Conservation (phyloP, 306 rosid species). For the Hippophae rhamnoides region DNA sequence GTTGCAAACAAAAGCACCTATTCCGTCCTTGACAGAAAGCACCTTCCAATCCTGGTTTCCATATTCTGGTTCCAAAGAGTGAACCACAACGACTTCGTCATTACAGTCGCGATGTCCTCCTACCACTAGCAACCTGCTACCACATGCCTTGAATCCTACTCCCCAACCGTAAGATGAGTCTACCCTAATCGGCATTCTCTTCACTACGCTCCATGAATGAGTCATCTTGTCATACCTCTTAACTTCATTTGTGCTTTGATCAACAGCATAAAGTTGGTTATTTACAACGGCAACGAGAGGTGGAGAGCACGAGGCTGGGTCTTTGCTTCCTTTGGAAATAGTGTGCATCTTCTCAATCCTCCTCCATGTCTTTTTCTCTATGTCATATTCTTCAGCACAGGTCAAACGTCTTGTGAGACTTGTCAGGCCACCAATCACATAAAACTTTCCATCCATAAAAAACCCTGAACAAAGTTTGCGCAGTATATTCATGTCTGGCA, state of each 20-base stretch:
- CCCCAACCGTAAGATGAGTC: constrained; percentile 33
- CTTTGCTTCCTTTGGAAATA: not conserved
- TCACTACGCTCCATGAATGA: constrained; percentile 21
- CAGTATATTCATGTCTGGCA: constrained; percentile 18
- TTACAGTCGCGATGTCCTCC: constrained; percentile 24
- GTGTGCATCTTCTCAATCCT: constrained; percentile 31
- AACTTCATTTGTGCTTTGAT: constrained; percentile 19
- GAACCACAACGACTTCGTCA: constrained; percentile 19
- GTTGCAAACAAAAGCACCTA: constrained; percentile 31
- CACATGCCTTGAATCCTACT: constrained; percentile 28
- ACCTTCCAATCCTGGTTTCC: constrained; percentile 26
- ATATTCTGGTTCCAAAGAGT: constrained; percentile 21
- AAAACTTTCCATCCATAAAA: constrained; percentile 30
- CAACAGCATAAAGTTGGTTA: constrained; percentile 26
- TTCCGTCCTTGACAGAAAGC: constrained; percentile 19
- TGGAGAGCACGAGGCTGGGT: constrained; percentile 20
- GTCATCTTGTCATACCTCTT: constrained; percentile 23
- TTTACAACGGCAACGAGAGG: constrained; percentile 38
- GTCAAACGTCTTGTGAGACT: constrained; percentile 17
- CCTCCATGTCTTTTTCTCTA: constrained; percentile 21
- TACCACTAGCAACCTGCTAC: constrained; percentile 21
- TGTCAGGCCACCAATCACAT: constrained; percentile 33
- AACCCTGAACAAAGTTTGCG: constrained; percentile 29
- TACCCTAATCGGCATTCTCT: constrained; percentile 26
- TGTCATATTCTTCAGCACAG: constrained; percentile 31